Percentiles rank a stretch among this genome's conserved stretches.
phyloP scores from a whole-genome alignment of 2,329 filamentous ascomycete genomes.

The Colletotrichum neosansevieriae region DNA sequence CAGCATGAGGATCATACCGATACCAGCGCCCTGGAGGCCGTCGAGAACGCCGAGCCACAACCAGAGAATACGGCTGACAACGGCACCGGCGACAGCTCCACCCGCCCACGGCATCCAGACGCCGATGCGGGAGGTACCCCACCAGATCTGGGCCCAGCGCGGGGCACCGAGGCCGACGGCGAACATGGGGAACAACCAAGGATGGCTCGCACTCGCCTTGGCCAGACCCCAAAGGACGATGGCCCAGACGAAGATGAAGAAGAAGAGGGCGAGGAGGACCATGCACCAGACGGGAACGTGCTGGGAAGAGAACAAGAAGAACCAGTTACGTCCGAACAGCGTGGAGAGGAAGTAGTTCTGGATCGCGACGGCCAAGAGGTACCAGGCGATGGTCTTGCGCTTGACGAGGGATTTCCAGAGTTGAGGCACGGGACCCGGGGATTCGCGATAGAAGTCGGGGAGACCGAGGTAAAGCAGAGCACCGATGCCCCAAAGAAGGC shows the following conservation, averaged over 20 bases:
- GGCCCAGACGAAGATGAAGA: conserved; percentile 69
- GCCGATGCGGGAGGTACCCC: conserved; percentile 71
- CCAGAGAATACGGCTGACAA: conserved; percentile 65
- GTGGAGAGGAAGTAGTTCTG: conserved; percentile 77
- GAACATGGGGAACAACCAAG: conserved; percentile 76
- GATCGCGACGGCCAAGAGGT: conserved; percentile 71
- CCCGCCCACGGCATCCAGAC: conserved; percentile 74
- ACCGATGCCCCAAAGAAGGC: conserved; percentile 70
- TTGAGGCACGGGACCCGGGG: conserved; percentile 71
- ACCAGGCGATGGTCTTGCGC: conserved; percentile 76
- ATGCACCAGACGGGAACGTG: conserved; percentile 69
- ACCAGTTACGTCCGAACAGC: conserved; percentile 76
- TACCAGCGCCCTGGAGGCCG: conserved; percentile 73
- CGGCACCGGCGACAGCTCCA: conserved; percentile 63
- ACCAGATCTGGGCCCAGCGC: conserved; percentile 76
- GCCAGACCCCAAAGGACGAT: conserved; percentile 63
- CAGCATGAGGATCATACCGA: conserved; percentile 76
- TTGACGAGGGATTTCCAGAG: conserved; percentile 73
- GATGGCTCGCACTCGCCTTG: conserved; percentile 68
- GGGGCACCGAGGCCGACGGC: conserved; percentile 75
- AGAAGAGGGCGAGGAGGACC: conserved; percentile 65
- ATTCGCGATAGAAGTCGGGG: conserved; percentile 74
- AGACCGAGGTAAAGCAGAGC: conserved; percentile 68
- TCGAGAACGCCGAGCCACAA: conserved; percentile 77
- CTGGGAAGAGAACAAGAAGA: conserved; percentile 70